These are phyloP conservation scores for Scleroderma citrinum DNA, from an alignment of 768 basidiomycete species.

Conservation along the genomic window DNA sequence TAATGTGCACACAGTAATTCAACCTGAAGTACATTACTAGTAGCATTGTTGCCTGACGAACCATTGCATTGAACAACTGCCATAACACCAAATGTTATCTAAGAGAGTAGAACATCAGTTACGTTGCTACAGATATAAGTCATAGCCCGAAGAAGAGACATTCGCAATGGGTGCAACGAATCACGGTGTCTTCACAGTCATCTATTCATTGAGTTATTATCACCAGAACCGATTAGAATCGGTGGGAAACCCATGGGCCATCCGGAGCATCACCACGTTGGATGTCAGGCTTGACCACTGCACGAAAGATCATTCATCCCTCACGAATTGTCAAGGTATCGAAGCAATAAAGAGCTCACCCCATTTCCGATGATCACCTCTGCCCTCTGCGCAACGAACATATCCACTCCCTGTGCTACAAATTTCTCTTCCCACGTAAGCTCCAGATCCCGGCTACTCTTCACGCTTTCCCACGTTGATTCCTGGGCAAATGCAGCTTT, in stretches of 20 bases:
- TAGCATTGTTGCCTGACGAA: too few species aligned
- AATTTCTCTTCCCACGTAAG: slow-evolving; percentile 38
- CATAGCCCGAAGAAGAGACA: too few species aligned
- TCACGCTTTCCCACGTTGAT: slow-evolving; percentile 35
- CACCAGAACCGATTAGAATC: slow-evolving; percentile 34
- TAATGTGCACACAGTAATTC: too few species aligned
- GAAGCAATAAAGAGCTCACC: slow-evolving; percentile 24
- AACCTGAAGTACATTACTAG: too few species aligned
- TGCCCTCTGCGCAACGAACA: slow-evolving; percentile 43
- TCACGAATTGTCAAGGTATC: not conserved
- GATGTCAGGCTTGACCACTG: slow-evolving; percentile 41
- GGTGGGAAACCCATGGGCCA: slow-evolving; percentile 22
- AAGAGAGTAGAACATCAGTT: too few species aligned
- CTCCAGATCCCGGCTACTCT: slow-evolving; percentile 39
- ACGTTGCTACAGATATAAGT: too few species aligned
- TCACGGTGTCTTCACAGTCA: too few species aligned
- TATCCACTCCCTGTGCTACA: slow-evolving; percentile 43
- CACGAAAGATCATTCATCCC: too few species aligned
- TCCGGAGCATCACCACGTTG: slow-evolving; percentile 35
- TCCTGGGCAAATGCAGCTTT: slow-evolving; percentile 28
- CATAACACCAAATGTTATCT: too few species aligned
- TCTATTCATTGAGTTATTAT: not conserved
- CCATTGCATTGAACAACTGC: too few species aligned
- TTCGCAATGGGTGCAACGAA: too few species aligned
- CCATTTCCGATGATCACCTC: slow-evolving; percentile 52